Percentiles rank a stretch among this genome's conserved stretches.
phyloP scores from a whole-genome alignment of 2,329 filamentous ascomycete species.

The Cladophialophora carrionii region DNA sequence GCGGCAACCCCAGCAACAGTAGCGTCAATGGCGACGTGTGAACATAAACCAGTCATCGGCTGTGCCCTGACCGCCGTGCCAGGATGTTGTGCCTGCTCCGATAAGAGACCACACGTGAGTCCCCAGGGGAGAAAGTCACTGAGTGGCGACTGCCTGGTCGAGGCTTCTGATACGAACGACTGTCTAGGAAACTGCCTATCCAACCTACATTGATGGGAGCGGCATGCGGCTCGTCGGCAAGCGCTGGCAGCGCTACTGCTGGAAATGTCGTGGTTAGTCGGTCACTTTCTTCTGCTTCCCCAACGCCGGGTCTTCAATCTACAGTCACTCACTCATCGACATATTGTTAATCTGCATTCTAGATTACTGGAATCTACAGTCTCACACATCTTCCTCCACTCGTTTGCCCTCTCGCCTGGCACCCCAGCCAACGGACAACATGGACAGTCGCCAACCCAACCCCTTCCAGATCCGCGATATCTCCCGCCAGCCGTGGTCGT shows the following conservation, averaged over 20 bases:
- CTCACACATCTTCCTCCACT: slow-evolving; percentile 17
- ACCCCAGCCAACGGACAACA: slow-evolving; percentile 10
- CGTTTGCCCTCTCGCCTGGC: slow-evolving; percentile 8
- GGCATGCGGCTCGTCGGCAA: slow-evolving; percentile 36
- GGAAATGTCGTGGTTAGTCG: slow-evolving; percentile 36
- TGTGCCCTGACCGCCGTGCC: slow-evolving; percentile 35
- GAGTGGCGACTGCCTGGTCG: neutral
- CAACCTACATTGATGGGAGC: slow-evolving; percentile 37
- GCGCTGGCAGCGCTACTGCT: slow-evolving; percentile 38
- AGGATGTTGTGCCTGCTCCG: slow-evolving; percentile 37
- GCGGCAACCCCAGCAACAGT: slow-evolving; percentile 10
- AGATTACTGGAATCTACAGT: slow-evolving; percentile 35
- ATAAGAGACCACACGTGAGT: slow-evolving; percentile 30
- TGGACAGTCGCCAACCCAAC: slow-evolving; percentile 9
- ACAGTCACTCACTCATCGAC: slow-evolving; percentile 26
- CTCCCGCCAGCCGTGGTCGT: slow-evolving; percentile 10
- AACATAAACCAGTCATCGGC: slow-evolving; percentile 35
- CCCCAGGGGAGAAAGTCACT: neutral
- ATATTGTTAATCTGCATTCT: slow-evolving; percentile 33
- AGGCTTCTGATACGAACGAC: neutral
- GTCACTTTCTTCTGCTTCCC: slow-evolving; percentile 5
- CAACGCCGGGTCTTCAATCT: neutral
- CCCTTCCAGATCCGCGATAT: slow-evolving; percentile 4
- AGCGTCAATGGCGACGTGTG: slow-evolving; percentile 27
- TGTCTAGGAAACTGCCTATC: slow-evolving; percentile 34